Evolutionary conservation across 2,329 filamentous ascomycete species (phyloP).

Genomic region (Cryoendolithus antarcticus): DNA sequence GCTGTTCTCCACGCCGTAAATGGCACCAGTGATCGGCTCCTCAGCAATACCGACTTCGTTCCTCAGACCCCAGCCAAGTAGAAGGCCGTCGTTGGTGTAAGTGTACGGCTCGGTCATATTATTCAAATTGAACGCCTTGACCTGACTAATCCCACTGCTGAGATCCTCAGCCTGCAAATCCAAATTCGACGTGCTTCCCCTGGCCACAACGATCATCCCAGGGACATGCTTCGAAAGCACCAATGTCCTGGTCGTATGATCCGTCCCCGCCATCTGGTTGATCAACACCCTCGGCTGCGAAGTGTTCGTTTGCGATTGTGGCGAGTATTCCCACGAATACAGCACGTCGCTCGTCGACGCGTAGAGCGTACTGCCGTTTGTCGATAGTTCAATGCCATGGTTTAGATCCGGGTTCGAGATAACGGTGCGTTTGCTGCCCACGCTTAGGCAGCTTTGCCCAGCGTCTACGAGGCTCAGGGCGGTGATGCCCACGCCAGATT

Average conservation of each 20-base stretch:
- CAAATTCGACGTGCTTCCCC: constrained; percentile 52
- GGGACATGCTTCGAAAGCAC: constrained; percentile 45
- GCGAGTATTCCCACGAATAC: constrained; percentile 52
- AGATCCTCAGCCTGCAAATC: constrained; percentile 42
- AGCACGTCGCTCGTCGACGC: constrained; percentile 47
- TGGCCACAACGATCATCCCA: constrained; percentile 49
- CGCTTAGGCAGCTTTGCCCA: constrained; percentile 14
- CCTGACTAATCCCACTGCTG: constrained; percentile 49
- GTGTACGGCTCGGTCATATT: constrained; percentile 27
- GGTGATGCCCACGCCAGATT: constrained; percentile 22
- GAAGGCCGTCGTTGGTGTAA: constrained; percentile 39
- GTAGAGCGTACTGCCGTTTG: constrained; percentile 39
- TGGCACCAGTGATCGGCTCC: constrained; percentile 39
- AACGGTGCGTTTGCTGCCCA: constrained; percentile 13
- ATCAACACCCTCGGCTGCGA: constrained; percentile 43
- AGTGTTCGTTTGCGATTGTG: constrained; percentile 26
- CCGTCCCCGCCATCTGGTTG: constrained; percentile 47
- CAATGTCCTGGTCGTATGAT: constrained; percentile 56
- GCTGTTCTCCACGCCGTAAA: constrained; percentile 56
- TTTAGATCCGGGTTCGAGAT: constrained; percentile 29
- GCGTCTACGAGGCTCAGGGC: constrained; percentile 13
- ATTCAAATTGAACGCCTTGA: constrained; percentile 48
- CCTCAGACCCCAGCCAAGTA: constrained; percentile 55
- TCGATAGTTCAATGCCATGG: constrained; percentile 37
- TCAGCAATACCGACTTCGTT: constrained; percentile 63